Base-by-base conservation (phyloP, 2,329 filamentous ascomycete genomes). In the Botryotinia narcissicola region DNA sequence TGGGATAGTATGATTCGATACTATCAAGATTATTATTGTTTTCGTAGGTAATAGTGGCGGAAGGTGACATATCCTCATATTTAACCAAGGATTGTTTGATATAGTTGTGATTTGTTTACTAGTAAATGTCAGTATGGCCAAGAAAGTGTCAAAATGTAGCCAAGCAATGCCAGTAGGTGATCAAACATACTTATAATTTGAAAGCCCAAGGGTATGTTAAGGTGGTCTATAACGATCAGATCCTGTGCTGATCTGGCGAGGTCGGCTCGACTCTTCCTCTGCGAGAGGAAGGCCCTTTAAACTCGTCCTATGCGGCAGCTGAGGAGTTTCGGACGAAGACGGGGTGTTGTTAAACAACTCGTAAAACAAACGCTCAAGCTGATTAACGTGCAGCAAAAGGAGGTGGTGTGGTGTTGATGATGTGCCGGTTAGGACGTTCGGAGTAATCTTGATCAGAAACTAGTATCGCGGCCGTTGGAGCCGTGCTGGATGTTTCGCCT, bases 271-370 rank as follows among this genome's bases (percentile, higher is more conserved):
- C 94, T 96, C 96, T 97, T 95, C 96, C 96, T 95, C 95, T 85
- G 87, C 87, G 87, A 96, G 95, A 97, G 95, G 95, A 98, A 98
- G 95, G 97, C 95, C 92, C 93, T 91, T 89, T 90, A 90, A 91
- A 91, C 90, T 90, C 91, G 92, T 97, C 93, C 94, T 98, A 99
- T 99, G 95, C 96, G 96, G 96, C 96, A 98, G 95, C 93, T 97
- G 92, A 89, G 87, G 85, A 84, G 85, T 85, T 85, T 88, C 84
- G 83, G 88, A 88, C 84, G 87, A 88, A 83, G 84, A 82, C 79
- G 86, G 86, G 83, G 80, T 83, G 82, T 85, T 83, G 82, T 85
- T 83, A 81, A 83, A 82, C 80, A 83, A 83, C 79, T 82, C 82
- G 83, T 88, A 84, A 82, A 87, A 81, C 79, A 84, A 81, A 79